A percentile compares a stretch with the other conserved stretches of the same genome.
Evolutionary conservation across 2,329 filamentous ascomycete genomes (phyloP).

Genomic region (Ilyonectria robusta): DNA sequence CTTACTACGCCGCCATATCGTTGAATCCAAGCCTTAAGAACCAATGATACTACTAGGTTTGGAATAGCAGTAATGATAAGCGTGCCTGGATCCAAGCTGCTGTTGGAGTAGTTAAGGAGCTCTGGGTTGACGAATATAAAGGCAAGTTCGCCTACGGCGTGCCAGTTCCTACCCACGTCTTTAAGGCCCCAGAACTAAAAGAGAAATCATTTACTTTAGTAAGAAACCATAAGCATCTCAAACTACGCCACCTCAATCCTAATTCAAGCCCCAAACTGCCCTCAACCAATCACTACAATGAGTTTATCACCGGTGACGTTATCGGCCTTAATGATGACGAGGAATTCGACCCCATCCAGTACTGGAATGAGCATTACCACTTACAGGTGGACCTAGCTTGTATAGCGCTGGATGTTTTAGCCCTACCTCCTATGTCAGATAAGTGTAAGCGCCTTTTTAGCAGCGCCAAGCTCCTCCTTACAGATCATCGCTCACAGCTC

Average conservation of each 20-base stretch:
- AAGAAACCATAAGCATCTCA: constrained; percentile 1
- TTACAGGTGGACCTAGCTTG: no score
- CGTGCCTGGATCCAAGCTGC: neutral
- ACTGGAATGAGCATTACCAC: no score
- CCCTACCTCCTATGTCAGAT: no score
- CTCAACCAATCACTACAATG: constrained; percentile 1
- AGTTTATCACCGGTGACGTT: constrained; percentile 7
- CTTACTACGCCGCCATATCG: neutral
- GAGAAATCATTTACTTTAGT: neutral
- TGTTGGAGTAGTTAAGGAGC: neutral
- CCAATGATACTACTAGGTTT: neutral
- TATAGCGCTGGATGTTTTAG: no score
- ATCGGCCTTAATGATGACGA: neutral
- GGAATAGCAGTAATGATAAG: neutral
- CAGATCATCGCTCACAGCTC: constrained; percentile 1
- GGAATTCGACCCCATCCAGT: no score
- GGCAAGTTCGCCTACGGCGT: neutral
- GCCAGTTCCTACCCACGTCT: neutral
- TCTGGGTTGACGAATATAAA: neutral
- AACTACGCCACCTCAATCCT: constrained; percentile 3
- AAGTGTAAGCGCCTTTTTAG: neutral
- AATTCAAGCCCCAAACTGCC: neutral
- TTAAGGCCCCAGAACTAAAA: neutral
- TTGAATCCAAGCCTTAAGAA: neutral
- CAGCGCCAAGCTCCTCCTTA: constrained; percentile 8